Evolutionary conservation across 2,329 filamentous ascomycete genomes (phyloP), one percentile per base, ranked within the genome.

Genomic region (Aspergillus sergii): DNA sequence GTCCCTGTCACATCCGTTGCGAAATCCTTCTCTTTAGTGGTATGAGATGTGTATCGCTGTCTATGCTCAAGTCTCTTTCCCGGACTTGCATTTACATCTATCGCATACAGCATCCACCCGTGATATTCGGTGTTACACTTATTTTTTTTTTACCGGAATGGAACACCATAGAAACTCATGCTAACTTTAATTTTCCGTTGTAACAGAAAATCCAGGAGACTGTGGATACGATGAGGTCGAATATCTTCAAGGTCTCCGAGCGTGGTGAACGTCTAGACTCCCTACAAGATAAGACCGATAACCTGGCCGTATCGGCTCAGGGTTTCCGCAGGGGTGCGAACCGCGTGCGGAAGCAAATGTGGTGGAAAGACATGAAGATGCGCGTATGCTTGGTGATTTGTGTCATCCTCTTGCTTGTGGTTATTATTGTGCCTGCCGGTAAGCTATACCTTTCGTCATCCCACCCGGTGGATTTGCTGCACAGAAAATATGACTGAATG

Each of bases 341-440:
- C 85, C 86, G 93, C 73, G 94, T 99, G 72, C 89, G 95, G 80
- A 94, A 94, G 85, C 90, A 96, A 66, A 98, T 98, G 94, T 98
- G 94, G 94, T 98, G 94, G 94, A 98, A 98, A 87, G 94, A 98
- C 77, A 96, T 97, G 93, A 98, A 98, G 89, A 99, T 99, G 95
- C 90, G 95, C 80, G 95, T 97, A 85, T 98, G 94, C 83, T 85
- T 99, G 67, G 91, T 96, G 76, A 85, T 89, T 64, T 95, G 94
- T 75, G 91, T 99, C 80, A 91, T 98, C 79, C 87, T 98, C 71
- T 85, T 99, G 72, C 87, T 99, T 71, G 83, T 96, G 72, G 88
- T 99, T 79, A 98, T 99, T 78, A 95, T 99, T 76, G 89, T 98
- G 72, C 95, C 95, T 69, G 86, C 91, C 71, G 93, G 94, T 97